Evolutionary conservation across 805 yeast species (phyloP).

Genomic region (Priceomyces melissophilus): DNA sequence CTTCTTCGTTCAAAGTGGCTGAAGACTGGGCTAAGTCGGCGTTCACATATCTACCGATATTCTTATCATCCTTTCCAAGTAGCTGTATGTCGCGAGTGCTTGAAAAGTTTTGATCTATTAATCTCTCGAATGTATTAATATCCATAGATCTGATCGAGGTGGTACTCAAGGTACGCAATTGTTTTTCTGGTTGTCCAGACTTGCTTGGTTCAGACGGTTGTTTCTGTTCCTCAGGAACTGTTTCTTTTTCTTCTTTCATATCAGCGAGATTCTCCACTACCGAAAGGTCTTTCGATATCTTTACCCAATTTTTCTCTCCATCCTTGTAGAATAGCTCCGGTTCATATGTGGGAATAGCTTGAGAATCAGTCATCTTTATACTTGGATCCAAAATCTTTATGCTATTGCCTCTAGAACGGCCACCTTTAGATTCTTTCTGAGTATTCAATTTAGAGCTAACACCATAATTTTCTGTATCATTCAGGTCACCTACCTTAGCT

Average conservation of each 20-base stretch:
- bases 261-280: not conserved
- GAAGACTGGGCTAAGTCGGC: not conserved
- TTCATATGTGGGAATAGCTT: not conserved
- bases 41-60: not conserved
- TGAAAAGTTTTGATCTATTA: slow-evolving; percentile 1
- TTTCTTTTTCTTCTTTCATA: not conserved
- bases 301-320: slow-evolving; percentile 24
- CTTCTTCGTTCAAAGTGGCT: not conserved
- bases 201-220: not conserved
- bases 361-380: not conserved
- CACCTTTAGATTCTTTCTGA: no score
- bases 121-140: slow-evolving; percentile 1
- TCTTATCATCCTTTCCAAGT: not conserved
- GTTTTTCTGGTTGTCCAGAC: not conserved
- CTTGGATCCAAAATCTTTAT: slow-evolving; percentile 2
- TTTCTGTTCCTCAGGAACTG: not conserved
- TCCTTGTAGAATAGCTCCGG: slow-evolving; percentile 8
- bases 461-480: not conserved
- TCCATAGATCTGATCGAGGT: not conserved
- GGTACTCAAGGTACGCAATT: not conserved
- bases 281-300: slow-evolving; percentile 20
- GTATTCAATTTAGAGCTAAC: not conserved
- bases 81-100: not conserved
- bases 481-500: not conserved
- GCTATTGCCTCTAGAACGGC: slow-evolving; percentile 1